Evolutionary conservation across 495 filamentous ascomycete genomes (phyloP).

Genomic region (Mycothermus thermophilus): DNA sequence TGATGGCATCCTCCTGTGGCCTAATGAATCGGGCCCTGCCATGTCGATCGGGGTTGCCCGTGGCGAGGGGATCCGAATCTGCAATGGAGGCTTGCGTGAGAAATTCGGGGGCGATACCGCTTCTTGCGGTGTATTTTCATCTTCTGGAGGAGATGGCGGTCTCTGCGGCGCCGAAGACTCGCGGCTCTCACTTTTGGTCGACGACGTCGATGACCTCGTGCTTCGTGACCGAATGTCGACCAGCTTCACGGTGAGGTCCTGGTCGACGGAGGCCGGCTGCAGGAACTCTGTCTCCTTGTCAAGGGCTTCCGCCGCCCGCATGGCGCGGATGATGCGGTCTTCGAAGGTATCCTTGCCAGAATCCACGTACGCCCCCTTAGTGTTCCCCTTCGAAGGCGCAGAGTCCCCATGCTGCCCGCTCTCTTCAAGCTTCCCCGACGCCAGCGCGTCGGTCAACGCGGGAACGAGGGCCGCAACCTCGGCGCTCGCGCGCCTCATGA

Average conservation of each 20-base stretch:
- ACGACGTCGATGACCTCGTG: too few species aligned
- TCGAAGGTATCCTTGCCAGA: constrained; percentile 4
- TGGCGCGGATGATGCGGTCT: constrained; percentile 30
- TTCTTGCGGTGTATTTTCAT: too few species aligned
- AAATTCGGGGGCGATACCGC: too few species aligned
- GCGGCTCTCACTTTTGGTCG: too few species aligned
- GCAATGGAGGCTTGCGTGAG: too few species aligned
- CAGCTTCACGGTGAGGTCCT: constrained; percentile 22
- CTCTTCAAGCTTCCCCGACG: background rate
- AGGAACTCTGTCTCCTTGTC: constrained; percentile 32
- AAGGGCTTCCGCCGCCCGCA: constrained; percentile 38
- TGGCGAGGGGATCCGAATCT: too few species aligned
- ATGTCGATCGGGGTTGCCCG: too few species aligned
- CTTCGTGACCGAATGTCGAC: constrained; percentile 10
- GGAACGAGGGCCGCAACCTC: background rate
- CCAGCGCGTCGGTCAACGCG: background rate
- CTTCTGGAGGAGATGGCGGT: background rate
- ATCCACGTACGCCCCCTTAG: too few species aligned
- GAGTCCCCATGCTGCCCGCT: background rate
- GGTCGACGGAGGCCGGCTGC: constrained; percentile 21
- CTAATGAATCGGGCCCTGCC: too few species aligned
- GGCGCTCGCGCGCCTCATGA: constrained; percentile 19
- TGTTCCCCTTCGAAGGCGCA: too few species aligned
- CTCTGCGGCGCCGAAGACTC: background rate
- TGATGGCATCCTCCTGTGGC: too few species aligned